Evolutionary conservation across 345 rosid species (phyloP), one percentile per base, ranked within the genome.

Genomic region (Brassica napus): DNA sequence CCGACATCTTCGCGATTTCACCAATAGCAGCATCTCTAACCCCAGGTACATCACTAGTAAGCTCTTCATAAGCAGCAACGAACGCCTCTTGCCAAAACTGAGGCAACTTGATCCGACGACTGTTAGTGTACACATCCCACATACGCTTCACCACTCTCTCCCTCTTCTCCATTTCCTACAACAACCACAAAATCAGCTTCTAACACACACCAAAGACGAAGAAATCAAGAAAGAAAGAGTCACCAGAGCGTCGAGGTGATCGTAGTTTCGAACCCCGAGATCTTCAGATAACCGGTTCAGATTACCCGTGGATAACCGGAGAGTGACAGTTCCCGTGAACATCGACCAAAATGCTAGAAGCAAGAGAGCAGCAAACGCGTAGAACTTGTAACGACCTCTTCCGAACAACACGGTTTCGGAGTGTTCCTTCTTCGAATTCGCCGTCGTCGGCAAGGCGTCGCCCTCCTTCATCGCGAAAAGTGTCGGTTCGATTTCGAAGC

Each of bases 91-190:
- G 91, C 97, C 97, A 92, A 81, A 92, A 92, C 44, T 86, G 76
- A 44, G 93, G 88, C 34, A 92, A 83, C 68, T 86, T 90, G 80
- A 90, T 85, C 88, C 91, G 86, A 69, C 82, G 91, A 79, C 79
- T 87, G 59, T 81, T 92, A n/a, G 86, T 90, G 68, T 92, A 90
- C 52, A 86, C 86, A 82, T 92, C 94, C 94, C 94, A 92, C 90
- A 90, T 92, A 60, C 86, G 97, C 86, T 85, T 90, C 88, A 92
- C 94, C 32, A 88, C 92, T 77, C 86, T 90, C 88, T 90, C 97
- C 58, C 94, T 84, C 74, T 90, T 93, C 84, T 92, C 97, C 91
- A 87, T 90, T 83, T 92, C 97, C 94, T 91, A 61, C n/a, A 2
- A 37, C 23, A 15, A 16, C 26, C 3, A 24, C 28, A 49, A 30